Percentiles rank a stretch among this genome's conserved stretches.
These are phyloP conservation scores for Pythium brachiatum DNA, from an alignment of 352 stramenopile species.

Conservation along the genomic window DNA sequence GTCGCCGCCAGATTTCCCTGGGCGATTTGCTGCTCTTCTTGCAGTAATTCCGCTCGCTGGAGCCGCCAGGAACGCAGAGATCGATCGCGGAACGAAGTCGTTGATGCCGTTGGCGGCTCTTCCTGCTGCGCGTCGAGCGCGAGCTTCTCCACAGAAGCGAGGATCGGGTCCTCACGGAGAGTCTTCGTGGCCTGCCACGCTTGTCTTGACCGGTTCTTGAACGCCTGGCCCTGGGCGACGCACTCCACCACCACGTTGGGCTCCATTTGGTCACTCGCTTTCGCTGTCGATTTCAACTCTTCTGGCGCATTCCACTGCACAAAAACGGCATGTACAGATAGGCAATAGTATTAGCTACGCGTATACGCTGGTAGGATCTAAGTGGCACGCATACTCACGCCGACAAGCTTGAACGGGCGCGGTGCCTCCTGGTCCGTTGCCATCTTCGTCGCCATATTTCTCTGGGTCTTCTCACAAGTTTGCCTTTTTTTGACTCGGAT, in stretches of 20 bases:
- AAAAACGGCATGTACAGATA: not conserved
- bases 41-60: conserved; percentile 41
- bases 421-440: not conserved
- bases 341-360: conserved; percentile 8
- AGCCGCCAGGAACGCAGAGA: conserved; percentile 65
- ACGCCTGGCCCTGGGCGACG: conserved; percentile 40
- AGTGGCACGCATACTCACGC: conserved; percentile 9
- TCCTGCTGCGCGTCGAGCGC: conserved; percentile 22
- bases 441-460: conserved; percentile 18
- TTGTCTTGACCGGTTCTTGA: conserved; percentile 41
- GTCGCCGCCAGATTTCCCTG: conserved; percentile 15
- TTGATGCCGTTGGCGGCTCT: conserved; percentile 3
- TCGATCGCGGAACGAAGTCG: conserved; percentile 43
- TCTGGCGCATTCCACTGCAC: conserved; percentile 20
- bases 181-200: conserved; percentile 45
- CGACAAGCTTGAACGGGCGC: conserved; percentile 29
- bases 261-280: not conserved
- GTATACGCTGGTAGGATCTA: too few species aligned
- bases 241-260: conserved; percentile 25
- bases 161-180: conserved; percentile 44
- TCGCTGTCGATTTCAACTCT: not conserved
- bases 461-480: conserved; percentile 7
- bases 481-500: conserved; percentile 24
- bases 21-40: conserved; percentile 18
- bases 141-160: conserved; percentile 38